phyloP scores from a whole-genome alignment of 129 eudicot genomes.

The Escallonia rubra region DNA sequence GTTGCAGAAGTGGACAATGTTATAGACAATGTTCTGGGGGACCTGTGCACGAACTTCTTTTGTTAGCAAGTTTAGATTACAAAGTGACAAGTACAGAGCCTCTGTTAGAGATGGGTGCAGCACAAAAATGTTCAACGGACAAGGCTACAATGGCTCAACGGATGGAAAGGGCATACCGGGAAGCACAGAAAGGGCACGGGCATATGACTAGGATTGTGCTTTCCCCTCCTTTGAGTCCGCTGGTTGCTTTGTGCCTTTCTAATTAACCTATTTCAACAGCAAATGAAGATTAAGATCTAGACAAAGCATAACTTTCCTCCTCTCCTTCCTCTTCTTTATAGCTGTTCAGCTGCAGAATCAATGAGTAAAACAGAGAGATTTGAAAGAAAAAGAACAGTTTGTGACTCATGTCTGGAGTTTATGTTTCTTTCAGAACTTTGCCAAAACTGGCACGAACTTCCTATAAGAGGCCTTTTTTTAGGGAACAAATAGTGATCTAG shows the following conservation, averaged over 20 bases:
- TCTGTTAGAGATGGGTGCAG: neutral
- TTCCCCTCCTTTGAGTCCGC: neutral
- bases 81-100: too few relatives aligned
- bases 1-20: neutral
- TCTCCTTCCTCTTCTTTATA: neutral
- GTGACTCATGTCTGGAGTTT: too few relatives aligned
- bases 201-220: neutral
- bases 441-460: too few relatives aligned
- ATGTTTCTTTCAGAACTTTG: too few relatives aligned
- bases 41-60: too few relatives aligned
- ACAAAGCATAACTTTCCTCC: conserved; percentile 2
- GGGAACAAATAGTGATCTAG: too few relatives aligned
- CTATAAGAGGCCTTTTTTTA: too few relatives aligned
- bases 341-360: too few relatives aligned
- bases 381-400: too few relatives aligned
- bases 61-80: too few relatives aligned
- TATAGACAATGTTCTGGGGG: too few relatives aligned
- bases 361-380: too few relatives aligned
- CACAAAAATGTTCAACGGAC: neutral
- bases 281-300: neutral
- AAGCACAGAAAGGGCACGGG: neutral
- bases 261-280: neutral
- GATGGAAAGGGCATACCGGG: neutral
- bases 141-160: neutral
- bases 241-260: conserved; percentile 6